phyloP scores from a whole-genome alignment of 1,284 basidiomycete genomes.

The Microbotryum silenes-acaulis region DNA sequence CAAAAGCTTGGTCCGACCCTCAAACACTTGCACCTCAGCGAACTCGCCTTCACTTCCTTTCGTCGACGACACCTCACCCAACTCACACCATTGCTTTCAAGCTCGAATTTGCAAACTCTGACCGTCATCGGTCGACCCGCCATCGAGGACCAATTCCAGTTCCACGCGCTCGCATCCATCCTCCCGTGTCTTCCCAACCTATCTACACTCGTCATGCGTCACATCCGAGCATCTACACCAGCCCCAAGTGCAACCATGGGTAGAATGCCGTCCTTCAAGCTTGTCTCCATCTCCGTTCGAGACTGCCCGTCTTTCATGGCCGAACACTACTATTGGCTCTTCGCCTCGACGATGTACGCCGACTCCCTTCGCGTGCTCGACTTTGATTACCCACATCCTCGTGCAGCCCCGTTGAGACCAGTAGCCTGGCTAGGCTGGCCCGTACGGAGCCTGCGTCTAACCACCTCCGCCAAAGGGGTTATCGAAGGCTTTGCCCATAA shows the following conservation, averaged over 20 bases:
- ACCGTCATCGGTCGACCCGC: slow-evolving; percentile 4
- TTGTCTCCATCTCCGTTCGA: slow-evolving; percentile 12
- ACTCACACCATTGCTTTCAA: background rate
- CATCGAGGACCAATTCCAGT: slow-evolving; percentile 5
- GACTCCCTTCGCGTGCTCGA: slow-evolving; percentile 21
- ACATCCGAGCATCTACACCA: background rate
- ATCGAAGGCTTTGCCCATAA: slow-evolving; percentile 14
- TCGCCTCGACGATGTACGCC: slow-evolving; percentile 10
- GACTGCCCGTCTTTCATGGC: background rate
- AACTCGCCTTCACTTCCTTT: slow-evolving; percentile 4
- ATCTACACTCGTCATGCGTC: slow-evolving; percentile 5
- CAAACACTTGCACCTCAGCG: background rate
- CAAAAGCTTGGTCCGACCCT: background rate
- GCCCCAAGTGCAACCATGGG: slow-evolving; percentile 3
- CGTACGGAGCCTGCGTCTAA: slow-evolving; percentile 1
- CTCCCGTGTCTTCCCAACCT: slow-evolving; percentile 8
- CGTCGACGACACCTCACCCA: slow-evolving; percentile 12
- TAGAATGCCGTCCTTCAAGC: background rate
- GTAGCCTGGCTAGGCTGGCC: slow-evolving; percentile 15
- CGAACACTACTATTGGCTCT: slow-evolving; percentile 19
- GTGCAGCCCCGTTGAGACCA: slow-evolving; percentile 3
- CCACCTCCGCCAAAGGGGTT: background rate
- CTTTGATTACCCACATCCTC: slow-evolving; percentile 1
- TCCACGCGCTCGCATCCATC: slow-evolving; percentile 15
- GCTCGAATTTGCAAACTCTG: slow-evolving; percentile 1